Base-by-base conservation (phyloP, 768 basidiomycete species). In the Hygrophorus pudorinus region DNA sequence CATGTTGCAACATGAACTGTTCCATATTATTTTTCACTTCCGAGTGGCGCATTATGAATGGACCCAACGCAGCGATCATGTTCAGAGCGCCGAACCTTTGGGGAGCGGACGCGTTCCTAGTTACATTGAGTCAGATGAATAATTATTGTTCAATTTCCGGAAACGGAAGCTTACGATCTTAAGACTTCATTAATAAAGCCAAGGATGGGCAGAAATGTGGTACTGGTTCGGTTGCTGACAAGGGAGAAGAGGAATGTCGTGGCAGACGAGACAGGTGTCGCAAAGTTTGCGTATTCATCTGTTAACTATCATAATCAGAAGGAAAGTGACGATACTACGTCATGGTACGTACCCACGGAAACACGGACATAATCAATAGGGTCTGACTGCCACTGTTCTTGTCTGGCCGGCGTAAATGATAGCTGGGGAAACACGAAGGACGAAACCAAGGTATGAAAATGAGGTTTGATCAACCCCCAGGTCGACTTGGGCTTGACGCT, bases 401-500 rank as follows among this genome's bases (percentile, higher is more conserved):
- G 69, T 53, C 79, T 78, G 2, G 71, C 61, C 10, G 77, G 63
- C 18, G 78, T 83, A 66, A 92, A 91, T 16, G 78, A 84, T 20
- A 94, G 73, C 55, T 87, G 83, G 24, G 91, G 88, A 71, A 91
- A 93, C 14, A 85, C 79, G 53, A 91, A 90, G 30, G 68, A 72
- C 7, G 82, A 78, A n/a, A 92, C 75, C 4, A 93, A 74, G 2
- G 65, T 76, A 56, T 85, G 72, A 30, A 85, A 76, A 53, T 89
- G 90, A 16, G 89, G 89, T 61, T 91, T 91, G 57, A 94, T 74
- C 30, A 87, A 71, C 2, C 70, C 64, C 89, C 90, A 93, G 4
- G 88, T 94, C n/a, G 86, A 76, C 56, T 88, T 90, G 11, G 91
- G 91, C 65, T 93, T 93, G 53, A 94, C 78, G 53, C 90, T 93